A percentile compares a stretch with the other conserved stretches of the same genome.
phyloP scores from a whole-genome alignment of 2,329 filamentous ascomycete species.

The Knoxdaviesia capensis region DNA sequence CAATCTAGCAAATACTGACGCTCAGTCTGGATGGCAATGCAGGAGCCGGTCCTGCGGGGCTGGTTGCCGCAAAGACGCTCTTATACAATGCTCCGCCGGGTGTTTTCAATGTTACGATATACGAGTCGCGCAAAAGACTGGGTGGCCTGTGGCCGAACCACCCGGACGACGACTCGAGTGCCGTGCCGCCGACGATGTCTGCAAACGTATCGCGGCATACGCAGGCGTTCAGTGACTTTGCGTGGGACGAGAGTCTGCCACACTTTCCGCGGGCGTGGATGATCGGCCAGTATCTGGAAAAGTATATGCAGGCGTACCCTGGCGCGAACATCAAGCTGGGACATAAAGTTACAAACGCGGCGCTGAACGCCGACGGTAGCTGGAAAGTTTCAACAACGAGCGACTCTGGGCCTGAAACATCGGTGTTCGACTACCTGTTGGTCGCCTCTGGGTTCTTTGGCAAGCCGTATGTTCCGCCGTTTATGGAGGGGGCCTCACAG shows the following conservation, averaged over 20 bases:
- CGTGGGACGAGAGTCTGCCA: conserved; percentile 41
- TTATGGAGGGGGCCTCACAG: conserved; percentile 15
- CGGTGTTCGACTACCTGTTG: conserved; percentile 48
- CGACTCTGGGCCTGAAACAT: conserved; percentile 1
- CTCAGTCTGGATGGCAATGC: conserved; percentile 1
- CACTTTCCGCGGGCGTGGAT: conserved; percentile 61
- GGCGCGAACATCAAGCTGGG: conserved; percentile 21
- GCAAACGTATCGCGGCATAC: conserved; percentile 64
- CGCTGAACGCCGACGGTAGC: conserved; percentile 14
- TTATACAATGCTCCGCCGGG: conserved; percentile 33
- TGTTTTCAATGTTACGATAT: conserved; percentile 47
- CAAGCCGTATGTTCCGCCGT: conserved; percentile 30
- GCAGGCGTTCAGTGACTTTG: conserved; percentile 50
- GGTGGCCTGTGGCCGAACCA: conserved; percentile 60
- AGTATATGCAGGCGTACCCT: conserved; percentile 41
- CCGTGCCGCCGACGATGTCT: conserved; percentile 46
- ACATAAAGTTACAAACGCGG: conserved; percentile 26
- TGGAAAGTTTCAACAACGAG: conserved; percentile 16
- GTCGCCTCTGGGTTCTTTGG: conserved; percentile 64
- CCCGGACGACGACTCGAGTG: conserved; percentile 24
- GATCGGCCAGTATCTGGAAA: conserved; percentile 50
- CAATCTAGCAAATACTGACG: not conserved
- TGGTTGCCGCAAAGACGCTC: conserved; percentile 54
- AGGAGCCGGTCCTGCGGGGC: conserved; percentile 51
- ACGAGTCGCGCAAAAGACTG: conserved; percentile 43